Percentiles rank a stretch among this genome's conserved stretches.
Conservation (phyloP, 140 eudicot species). For the Oenanthe javanica region DNA sequence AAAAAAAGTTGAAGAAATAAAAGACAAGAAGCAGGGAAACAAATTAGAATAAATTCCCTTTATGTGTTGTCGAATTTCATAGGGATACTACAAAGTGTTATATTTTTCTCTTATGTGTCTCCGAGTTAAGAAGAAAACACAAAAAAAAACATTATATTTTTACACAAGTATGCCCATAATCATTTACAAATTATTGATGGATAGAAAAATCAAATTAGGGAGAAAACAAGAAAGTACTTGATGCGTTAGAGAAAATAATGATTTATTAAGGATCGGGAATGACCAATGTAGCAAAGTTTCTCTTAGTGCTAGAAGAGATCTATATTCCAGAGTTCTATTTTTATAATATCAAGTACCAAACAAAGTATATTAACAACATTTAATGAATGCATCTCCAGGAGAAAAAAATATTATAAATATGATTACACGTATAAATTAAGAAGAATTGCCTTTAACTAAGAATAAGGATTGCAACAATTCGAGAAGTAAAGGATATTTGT, state of each 20-base stretch:
- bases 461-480: not conserved
- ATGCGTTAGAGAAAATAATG: not conserved
- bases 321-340: too few species aligned
- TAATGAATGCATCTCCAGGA: too few species aligned
- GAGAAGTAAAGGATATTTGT: not conserved
- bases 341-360: too few species aligned
- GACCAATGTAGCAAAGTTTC: too few species aligned
- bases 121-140: too few species aligned
- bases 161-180: not conserved
- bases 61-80: not conserved
- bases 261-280: too few species aligned
- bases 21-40: not conserved
- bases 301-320: too few species aligned
- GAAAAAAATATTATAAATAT: too few species aligned
- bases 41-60: not conserved
- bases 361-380: too few species aligned
- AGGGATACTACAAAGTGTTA: not conserved
- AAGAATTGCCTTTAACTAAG: too few species aligned
- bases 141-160: too few species aligned
- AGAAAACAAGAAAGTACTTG: not conserved
- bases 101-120: not conserved
- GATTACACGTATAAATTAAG: too few species aligned
- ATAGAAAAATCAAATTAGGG: not conserved
- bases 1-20: not conserved
- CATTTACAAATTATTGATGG: not conserved